Evolutionary conservation across 2,329 filamentous ascomycete species (phyloP).

Genomic region (Lachnum nothofagi): DNA sequence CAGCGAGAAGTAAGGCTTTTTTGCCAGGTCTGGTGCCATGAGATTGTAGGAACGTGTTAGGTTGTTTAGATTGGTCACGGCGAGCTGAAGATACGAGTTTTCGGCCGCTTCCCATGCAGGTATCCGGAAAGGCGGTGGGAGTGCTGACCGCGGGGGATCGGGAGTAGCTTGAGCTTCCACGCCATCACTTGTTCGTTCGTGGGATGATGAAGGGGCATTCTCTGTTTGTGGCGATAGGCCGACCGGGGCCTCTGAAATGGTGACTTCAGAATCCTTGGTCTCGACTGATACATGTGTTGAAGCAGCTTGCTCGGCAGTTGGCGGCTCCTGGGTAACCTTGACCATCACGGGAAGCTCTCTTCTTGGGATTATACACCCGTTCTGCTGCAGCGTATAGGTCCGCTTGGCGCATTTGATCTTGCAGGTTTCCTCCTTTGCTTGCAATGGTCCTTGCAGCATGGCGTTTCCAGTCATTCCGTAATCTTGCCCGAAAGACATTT

Average conservation of each 20-base stretch:
- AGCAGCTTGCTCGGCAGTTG: conserved; percentile 12
- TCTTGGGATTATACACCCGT: conserved; percentile 54
- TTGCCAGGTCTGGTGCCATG: conserved; percentile 85
- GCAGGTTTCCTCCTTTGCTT: conserved; percentile 67
- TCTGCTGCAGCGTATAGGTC: conserved; percentile 73
- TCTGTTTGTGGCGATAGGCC: conserved; percentile 5
- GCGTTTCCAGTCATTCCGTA: conserved; percentile 78
- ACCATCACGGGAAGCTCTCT: conserved; percentile 42
- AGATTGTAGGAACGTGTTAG: conserved; percentile 87
- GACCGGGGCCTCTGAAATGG: neutral
- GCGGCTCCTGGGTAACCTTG: conserved; percentile 38
- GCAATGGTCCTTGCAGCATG: conserved; percentile 76
- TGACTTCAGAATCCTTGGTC: conserved; percentile 11
- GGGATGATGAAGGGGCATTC: conserved; percentile 1
- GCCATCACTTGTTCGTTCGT: conserved; percentile 5
- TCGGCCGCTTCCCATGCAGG: conserved; percentile 69
- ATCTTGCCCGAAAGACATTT: conserved; percentile 63
- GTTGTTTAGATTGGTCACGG: conserved; percentile 71
- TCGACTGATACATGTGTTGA: conserved; percentile 18
- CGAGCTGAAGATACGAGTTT: conserved; percentile 66
- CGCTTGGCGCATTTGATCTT: conserved; percentile 67
- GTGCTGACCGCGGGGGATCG: conserved; percentile 24
- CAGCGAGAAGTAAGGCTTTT: conserved; percentile 85
- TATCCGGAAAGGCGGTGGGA: conserved; percentile 68
- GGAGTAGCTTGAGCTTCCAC: conserved; percentile 18